Evolutionary conservation across 106 monocot species (phyloP), one percentile per base, ranked within the genome.

Genomic region (Dendrobium catenatum): DNA sequence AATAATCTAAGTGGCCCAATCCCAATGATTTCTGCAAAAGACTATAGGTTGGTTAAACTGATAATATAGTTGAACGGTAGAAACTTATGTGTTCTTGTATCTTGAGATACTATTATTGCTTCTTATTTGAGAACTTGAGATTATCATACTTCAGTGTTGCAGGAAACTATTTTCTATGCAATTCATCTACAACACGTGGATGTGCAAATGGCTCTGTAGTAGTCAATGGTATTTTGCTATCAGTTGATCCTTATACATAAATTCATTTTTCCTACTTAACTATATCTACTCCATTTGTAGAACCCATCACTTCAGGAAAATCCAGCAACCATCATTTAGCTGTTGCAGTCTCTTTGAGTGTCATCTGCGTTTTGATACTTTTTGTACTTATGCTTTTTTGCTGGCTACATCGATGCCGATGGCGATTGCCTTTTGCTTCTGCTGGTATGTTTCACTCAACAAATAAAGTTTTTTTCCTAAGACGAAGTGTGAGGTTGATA

Each of bases 131-230:
- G 37, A 72, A 29, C 17, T 66, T 66, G 64, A 66, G 1, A 66
- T 72, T 29, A 72, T 75, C 40, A 10, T 44, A 81, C 27, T 86
- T 59, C 61, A 98, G 97, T 89, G 89, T 94, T 83, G 86, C 89
- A 91, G 97, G 97, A 51, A 94, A 98, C 78, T 42, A 64, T 51
- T 94, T 98, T 83, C 97, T 97, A 44, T 97, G 94, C 75, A 89
- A 85, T 80, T 88, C 87, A 31, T 90, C 94, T 24, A 44, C 77
- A 37, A 79, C 86, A 56, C 92, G 81, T 82, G 97, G 90, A 51
- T 98, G 97, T 59, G 72, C 82, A 44, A 85, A 87, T 85, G 82
- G 64, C 41, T 74, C 86, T 46, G 16, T 84, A 78, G 74, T 81
- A 49, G 44, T 81, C 26, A 88, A 89, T 73, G 94, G 97, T 98